Evolutionary conservation across 2,329 filamentous ascomycete species (phyloP), one percentile per base, ranked within the genome.

Genomic region (Monilinia polystroma): DNA sequence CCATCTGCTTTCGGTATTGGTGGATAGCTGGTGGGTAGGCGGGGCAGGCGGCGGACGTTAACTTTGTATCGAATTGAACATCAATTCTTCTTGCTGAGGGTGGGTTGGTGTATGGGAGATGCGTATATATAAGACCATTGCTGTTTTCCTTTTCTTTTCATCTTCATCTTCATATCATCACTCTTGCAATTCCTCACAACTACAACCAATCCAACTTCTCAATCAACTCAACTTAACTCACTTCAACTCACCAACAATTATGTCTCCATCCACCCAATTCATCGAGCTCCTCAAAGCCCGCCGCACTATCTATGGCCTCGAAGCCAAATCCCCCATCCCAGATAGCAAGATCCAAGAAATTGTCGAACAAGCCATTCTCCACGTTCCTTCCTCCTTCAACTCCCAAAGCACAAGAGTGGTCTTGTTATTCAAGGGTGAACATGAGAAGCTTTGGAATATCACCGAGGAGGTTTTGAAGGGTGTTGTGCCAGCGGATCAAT

Each of bases 391-490:
- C 63, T 87, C 89, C 71, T 97, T 97, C 88, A 97, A 97, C 87
- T 90, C 87, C 53, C 93, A 97, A 82, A 87, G 87, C 72, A 90
- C 91, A 72, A 89, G 93, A 68, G 80, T 90, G 67, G 85, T 96
- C 58, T 85, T 97, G 63, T 86, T 97, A 65, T 84, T 95, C 75
- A 89, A 90, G 75, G 85, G 85, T 69, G 90, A 97, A 79, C 93
- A 97, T 82, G 88, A 93, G 74, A 90, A 90, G 81, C 87, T 96
- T 73, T 97, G 93, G 94, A 88, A 92, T 77, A 82, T 92, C 68
- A 84, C 87, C 66, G 79, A 81, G 68, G 86, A 88, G 38, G 80
- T 84, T 64, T 82, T 94, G 67, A 87, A 89, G 81, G 81, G 82
- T 29, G 84, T 93, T 68, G 87, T 95, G 32, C 86, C 90, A 41